Percentiles rank a stretch among this genome's conserved stretches.
Conservation (phyloP, 352 stramenopile genomes). For the Blastocystis sp. region DNA sequence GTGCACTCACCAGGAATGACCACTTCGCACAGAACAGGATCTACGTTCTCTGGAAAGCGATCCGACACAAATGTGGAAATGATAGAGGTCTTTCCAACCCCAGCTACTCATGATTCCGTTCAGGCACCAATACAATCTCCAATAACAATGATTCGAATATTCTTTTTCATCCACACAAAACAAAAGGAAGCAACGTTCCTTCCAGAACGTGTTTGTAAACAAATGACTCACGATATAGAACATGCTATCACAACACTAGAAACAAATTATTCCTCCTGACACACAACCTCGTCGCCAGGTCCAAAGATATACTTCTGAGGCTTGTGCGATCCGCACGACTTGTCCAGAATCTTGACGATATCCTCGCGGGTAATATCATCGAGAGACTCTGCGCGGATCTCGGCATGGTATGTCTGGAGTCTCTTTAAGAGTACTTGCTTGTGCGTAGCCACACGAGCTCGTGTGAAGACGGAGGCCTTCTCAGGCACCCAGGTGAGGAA, state of each 20-base stretch:
- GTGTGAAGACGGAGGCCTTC: constrained; percentile 12
- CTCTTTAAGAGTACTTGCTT: constrained; percentile 44
- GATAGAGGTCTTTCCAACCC: constrained; percentile 24
- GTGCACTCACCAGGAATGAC: constrained; percentile 38
- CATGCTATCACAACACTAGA: background rate
- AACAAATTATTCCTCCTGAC: constrained; percentile 18
- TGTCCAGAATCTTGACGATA: constrained; percentile 41
- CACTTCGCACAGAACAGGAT: constrained; percentile 54
- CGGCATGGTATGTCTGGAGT: constrained; percentile 50
- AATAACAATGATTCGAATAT: constrained; percentile 34
- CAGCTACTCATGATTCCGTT: background rate
- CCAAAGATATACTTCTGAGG: constrained; percentile 55
- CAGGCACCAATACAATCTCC: background rate
- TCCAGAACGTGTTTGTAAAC: background rate
- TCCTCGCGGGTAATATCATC: constrained; percentile 52
- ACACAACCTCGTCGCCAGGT: constrained; percentile 45
- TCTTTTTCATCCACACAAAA: background rate
- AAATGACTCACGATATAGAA: background rate
- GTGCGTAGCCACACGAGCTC: constrained; percentile 47
- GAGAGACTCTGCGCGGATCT: constrained; percentile 40
- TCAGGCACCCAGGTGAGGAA: constrained; percentile 44
- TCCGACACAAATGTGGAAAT: constrained; percentile 37
- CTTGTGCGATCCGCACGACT: constrained; percentile 14
- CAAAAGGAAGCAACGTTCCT: background rate
- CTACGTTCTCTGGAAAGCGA: constrained; percentile 19